Conservation (phyloP, 192 early-diverging fungal species). For the Coemansia sp. region DNA sequence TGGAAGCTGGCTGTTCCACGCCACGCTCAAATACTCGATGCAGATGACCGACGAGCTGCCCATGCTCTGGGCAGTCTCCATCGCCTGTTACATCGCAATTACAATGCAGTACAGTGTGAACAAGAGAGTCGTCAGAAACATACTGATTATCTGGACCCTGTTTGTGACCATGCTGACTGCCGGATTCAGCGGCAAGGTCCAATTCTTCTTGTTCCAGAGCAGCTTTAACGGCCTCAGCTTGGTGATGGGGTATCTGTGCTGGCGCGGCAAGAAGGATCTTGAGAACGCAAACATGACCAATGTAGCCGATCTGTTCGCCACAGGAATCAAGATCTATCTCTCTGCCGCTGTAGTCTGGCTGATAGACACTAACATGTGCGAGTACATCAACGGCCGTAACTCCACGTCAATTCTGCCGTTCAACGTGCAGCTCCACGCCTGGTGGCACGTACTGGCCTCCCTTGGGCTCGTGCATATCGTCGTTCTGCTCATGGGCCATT, state of each 20-base stretch:
- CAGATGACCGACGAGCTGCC: slow-evolving; percentile 71
- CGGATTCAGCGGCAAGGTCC: slow-evolving; percentile 49
- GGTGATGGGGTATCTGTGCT: slow-evolving; percentile 39
- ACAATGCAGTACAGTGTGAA: slow-evolving; percentile 51
- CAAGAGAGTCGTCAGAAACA: slow-evolving; percentile 40
- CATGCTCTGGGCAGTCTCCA: slow-evolving; percentile 61
- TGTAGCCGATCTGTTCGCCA: slow-evolving; percentile 34
- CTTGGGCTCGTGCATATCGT: slow-evolving; percentile 60
- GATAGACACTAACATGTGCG: slow-evolving; percentile 50
- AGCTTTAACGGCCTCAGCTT: slow-evolving; percentile 40
- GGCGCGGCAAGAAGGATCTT: slow-evolving; percentile 35
- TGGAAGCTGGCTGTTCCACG: slow-evolving; percentile 78
- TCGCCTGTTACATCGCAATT: slow-evolving; percentile 50
- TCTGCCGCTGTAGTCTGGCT: slow-evolving; percentile 39
- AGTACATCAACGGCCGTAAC: slow-evolving; percentile 49
- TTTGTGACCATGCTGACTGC: slow-evolving; percentile 46
- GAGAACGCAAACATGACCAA: slow-evolving; percentile 33
- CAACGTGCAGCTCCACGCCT: slow-evolving; percentile 63
- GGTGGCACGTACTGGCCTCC: slow-evolving; percentile 65
- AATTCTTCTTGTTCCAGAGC: slow-evolving; percentile 49
- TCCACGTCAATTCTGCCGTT: slow-evolving; percentile 42
- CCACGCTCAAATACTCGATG: slow-evolving; percentile 66
- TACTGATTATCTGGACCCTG: slow-evolving; percentile 38
- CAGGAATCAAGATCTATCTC: slow-evolving; percentile 33
- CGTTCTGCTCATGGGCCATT: slow-evolving; percentile 57